Conservation (phyloP, 768 basidiomycete species). For the Tephrocybe sp. region DNA sequence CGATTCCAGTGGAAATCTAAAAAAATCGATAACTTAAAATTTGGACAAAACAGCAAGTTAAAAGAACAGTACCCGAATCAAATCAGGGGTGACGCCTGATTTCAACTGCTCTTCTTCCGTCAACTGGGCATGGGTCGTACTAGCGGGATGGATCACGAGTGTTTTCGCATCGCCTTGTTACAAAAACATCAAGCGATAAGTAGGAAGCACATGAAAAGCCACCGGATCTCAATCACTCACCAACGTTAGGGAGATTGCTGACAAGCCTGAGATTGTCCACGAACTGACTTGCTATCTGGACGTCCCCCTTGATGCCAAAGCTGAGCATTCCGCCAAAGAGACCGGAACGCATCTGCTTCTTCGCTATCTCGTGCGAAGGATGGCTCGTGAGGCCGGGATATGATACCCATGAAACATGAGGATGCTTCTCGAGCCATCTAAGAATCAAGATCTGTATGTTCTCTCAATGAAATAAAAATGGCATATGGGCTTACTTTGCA, state of each 20-base stretch:
- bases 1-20: constrained; percentile 33
- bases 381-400: constrained; percentile 74
- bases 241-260: constrained; percentile 74
- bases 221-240: constrained; percentile 28
- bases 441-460: constrained; percentile 5
- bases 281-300: constrained; percentile 49
- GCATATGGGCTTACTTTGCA: constrained; percentile 41
- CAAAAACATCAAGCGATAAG: background rate
- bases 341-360: constrained; percentile 51
- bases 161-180: constrained; percentile 68
- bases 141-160: constrained; percentile 75
- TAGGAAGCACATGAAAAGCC: background rate
- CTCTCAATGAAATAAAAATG: background rate
- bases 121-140: constrained; percentile 77
- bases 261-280: constrained; percentile 74
- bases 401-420: constrained; percentile 72
- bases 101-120: constrained; percentile 56
- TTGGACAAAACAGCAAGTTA: background rate
- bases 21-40: background rate
- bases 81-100: constrained; percentile 74
- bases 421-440: constrained; percentile 63
- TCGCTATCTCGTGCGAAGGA: constrained; percentile 57
- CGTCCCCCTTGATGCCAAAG: constrained; percentile 72
- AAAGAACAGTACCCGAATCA: constrained; percentile 57
- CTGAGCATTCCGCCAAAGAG: constrained; percentile 73